Conservation (phyloP, 805 yeast genomes). For the Yarrowia phangngaensis region DNA sequence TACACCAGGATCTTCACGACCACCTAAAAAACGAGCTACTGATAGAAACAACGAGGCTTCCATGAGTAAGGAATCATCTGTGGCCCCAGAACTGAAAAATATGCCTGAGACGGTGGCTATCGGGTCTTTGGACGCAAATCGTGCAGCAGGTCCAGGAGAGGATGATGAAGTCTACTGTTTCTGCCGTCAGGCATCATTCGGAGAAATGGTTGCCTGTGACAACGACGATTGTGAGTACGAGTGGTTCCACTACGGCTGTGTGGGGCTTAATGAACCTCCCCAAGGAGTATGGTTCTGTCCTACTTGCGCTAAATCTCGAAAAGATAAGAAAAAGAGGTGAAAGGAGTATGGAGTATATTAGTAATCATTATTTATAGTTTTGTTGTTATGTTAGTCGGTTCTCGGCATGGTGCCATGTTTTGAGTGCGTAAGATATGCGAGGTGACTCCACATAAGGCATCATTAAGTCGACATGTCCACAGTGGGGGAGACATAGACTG, state of each 20-base stretch:
- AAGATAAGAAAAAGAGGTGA: conserved; percentile 34
- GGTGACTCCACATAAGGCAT: conserved; percentile 22
- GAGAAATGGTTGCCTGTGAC: conserved; percentile 96
- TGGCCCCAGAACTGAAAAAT: conserved; percentile 15
- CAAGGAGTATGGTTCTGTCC: conserved; percentile 95
- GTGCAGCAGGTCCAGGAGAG: conserved; percentile 44
- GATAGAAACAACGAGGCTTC: conserved; percentile 1
- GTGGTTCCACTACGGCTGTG: conserved; percentile 97
- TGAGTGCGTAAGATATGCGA: conserved; percentile 5
- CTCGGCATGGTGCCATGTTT: conserved; percentile 24
- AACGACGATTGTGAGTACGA: conserved; percentile 81
- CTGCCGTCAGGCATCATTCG: conserved; percentile 91
- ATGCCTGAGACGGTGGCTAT: conserved; percentile 26
- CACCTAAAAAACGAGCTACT: conserved; percentile 18
- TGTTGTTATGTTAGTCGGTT: conserved; percentile 1
- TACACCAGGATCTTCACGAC: conserved; percentile 20
- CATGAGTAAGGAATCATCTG: conserved; percentile 14
- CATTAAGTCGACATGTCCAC: conserved; percentile 14
- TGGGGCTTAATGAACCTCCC: conserved; percentile 83
- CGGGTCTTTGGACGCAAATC: conserved; percentile 23
- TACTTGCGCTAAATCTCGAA: conserved; percentile 52
- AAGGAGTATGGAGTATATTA: conserved; percentile 31
- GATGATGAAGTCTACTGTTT: conserved; percentile 75
- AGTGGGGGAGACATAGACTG: too few relatives aligned
- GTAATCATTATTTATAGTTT: too few relatives aligned